phyloP scores from a whole-genome alignment of 331 rosid species.

The Quercus tomentella region DNA sequence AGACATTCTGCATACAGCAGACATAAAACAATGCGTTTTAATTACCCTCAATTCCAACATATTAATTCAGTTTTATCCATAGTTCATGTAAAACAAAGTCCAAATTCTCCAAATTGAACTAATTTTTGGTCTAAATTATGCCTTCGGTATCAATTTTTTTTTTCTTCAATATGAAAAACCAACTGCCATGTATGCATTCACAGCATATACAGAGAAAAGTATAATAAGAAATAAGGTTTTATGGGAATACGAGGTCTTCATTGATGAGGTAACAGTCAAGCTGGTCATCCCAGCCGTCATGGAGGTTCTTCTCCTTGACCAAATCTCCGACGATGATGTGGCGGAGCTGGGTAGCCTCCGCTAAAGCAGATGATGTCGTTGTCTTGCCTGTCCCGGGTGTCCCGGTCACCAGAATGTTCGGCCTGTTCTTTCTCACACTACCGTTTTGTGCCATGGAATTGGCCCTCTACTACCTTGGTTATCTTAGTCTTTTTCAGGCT shows the following conservation, averaged over 20 bases:
- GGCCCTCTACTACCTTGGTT: no score
- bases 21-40: not conserved
- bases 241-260: constrained; percentile 58
- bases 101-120: not conserved
- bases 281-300: constrained; percentile 79
- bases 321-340: constrained; percentile 66
- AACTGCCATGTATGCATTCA: not conserved
- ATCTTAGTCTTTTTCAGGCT: no score
- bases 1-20: not conserved
- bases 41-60: no score
- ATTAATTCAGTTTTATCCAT: not conserved
- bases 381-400: constrained; percentile 90
- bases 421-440: constrained; percentile 39
- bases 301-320: constrained; percentile 73
- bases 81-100: not conserved
- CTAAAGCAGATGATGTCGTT: constrained; percentile 56
- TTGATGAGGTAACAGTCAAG: constrained; percentile 66
- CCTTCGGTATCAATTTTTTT: not conserved
- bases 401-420: constrained; percentile 72
- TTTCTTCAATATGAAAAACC: not conserved
- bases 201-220: not conserved
- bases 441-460: constrained; percentile 27
- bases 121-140: not conserved
- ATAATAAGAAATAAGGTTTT: not conserved
- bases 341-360: constrained; percentile 52